Evolutionary conservation across 1,284 basidiomycete species (phyloP).

Genomic region (Lignosus rhinocerotis): DNA sequence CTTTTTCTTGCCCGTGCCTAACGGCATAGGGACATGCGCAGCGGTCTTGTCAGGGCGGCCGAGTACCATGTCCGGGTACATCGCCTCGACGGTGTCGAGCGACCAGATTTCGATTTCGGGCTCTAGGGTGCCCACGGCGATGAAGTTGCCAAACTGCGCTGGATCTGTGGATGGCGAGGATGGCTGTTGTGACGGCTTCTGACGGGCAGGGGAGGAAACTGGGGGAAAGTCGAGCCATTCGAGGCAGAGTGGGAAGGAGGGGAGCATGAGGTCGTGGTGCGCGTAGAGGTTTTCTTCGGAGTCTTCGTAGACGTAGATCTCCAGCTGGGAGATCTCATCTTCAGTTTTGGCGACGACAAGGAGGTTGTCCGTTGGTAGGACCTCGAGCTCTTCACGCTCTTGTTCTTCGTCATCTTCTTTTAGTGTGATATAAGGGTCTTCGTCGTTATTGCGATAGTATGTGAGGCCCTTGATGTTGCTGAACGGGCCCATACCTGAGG

Average conservation of each 20-base stretch:
- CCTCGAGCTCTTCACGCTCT: conserved; percentile 89
- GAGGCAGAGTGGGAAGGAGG: conserved; percentile 96
- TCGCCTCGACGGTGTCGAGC: conserved; percentile 89
- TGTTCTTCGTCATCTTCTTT: conserved; percentile 87
- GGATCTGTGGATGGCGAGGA: conserved; percentile 27
- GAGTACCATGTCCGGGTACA: conserved; percentile 92
- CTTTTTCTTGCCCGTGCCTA: conserved; percentile 93
- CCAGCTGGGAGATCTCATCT: conserved; percentile 95
- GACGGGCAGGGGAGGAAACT: conserved; percentile 45
- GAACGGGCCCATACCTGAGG: conserved; percentile 81
- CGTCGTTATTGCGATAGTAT: conserved; percentile 89
- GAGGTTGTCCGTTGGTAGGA: conserved; percentile 90
- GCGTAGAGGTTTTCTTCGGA: conserved; percentile 91
- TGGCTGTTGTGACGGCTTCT: conserved; percentile 31
- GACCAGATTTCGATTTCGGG: conserved; percentile 99
- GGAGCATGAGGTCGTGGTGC: conserved; percentile 98
- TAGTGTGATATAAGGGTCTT: conserved; percentile 97
- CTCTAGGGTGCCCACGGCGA: conserved; percentile 96
- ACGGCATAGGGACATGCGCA: conserved; percentile 72
- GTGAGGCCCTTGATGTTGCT: conserved; percentile 95
- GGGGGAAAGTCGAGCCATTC: conserved; percentile 98
- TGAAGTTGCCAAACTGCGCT: conserved; percentile 78
- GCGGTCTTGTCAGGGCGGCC: conserved; percentile 87
- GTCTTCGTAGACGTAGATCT: conserved; percentile 95
- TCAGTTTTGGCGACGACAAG: conserved; percentile 94